Base-by-base conservation (phyloP, 768 basidiomycete species). In the Suillus sp. region DNA sequence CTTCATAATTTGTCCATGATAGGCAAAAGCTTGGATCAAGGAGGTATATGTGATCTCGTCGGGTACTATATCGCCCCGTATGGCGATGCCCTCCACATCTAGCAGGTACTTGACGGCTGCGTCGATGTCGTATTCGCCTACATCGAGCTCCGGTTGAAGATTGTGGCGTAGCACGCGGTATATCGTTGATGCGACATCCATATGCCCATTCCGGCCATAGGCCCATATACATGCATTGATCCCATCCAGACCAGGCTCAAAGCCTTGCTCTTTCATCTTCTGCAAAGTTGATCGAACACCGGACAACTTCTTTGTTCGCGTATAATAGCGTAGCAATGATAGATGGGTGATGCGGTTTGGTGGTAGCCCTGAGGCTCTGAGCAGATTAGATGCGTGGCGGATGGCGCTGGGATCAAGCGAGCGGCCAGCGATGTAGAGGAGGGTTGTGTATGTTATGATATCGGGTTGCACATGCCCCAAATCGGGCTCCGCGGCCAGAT, bases 161-260 rank as follows among this genome's bases (percentile, higher is more conserved):
- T 87, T 85, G 67, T 85, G 78, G 48, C 88, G 82, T 20, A 94
- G 79, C 10, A 87, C 67, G 37, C 83, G 83, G 67, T 93, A 95
- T 35, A 94, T 82, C 65, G 79, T 77, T 62, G 75, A 71, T 1
- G 85, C 86, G n/a, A 89, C 65, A 60, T 89, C 85, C 25, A 87
- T 67, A 22, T 81, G 83, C 16, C 78, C 74, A 58, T 80, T 81
- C 42, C 77, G 77, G 20, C 83, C 83, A 72, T 84, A 93, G 0
- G 88, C 88, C 87, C 86, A 90, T 10, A 95, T 76, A 68, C 84
- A 86, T 8, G 85, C 81, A 69, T 93, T 94, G 67, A 89, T 69
- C 13, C 87, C 89, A 60, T 89, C 88, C 25, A 90, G 66, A 8
- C 85, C 85, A 18, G 93, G 70, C 43, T 83, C 79, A 55, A 85